These are phyloP conservation scores for Peronospora farinosa DNA, from an alignment of 352 stramenopile genomes.

Conservation along the genomic window DNA sequence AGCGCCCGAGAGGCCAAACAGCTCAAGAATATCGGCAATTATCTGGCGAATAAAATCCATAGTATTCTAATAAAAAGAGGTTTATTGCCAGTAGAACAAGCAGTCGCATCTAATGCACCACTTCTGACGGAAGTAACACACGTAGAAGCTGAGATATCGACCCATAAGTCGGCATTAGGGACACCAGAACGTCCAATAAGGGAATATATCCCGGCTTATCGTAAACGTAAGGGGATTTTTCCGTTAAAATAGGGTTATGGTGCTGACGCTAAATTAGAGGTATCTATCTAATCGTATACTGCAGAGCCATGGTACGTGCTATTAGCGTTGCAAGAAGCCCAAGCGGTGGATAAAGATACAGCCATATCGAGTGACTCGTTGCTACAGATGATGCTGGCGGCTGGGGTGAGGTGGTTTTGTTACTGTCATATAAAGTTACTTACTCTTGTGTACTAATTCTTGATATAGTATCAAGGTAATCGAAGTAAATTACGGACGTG, in stretches of 20 bases:
- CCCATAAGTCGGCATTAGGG: background rate
- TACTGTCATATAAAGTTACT: background rate
- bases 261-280: no score
- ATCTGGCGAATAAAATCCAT: constrained; percentile 82
- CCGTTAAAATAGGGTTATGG: background rate
- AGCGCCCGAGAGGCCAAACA: constrained; percentile 55
- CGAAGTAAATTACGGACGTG: constrained; percentile 48
- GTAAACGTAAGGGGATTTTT: constrained; percentile 44
- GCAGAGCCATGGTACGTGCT: constrained; percentile 79
- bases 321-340: constrained; percentile 35
- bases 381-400: constrained; percentile 42
- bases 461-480: constrained; percentile 48
- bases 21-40: constrained; percentile 75
- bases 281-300: background rate
- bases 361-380: constrained; percentile 38
- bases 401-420: constrained; percentile 33
- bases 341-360: constrained; percentile 28
- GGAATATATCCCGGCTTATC: constrained; percentile 47
- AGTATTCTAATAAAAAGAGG: constrained; percentile 53
- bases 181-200: constrained; percentile 7
- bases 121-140: background rate
- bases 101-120: background rate
- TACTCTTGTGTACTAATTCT: background rate
- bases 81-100: constrained; percentile 3
- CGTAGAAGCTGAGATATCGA: constrained; percentile 9